Percentiles rank a stretch among this genome's conserved stretches.
phyloP scores from a whole-genome alignment of 2,329 filamentous ascomycete species.

The Botryotinia calthae region DNA sequence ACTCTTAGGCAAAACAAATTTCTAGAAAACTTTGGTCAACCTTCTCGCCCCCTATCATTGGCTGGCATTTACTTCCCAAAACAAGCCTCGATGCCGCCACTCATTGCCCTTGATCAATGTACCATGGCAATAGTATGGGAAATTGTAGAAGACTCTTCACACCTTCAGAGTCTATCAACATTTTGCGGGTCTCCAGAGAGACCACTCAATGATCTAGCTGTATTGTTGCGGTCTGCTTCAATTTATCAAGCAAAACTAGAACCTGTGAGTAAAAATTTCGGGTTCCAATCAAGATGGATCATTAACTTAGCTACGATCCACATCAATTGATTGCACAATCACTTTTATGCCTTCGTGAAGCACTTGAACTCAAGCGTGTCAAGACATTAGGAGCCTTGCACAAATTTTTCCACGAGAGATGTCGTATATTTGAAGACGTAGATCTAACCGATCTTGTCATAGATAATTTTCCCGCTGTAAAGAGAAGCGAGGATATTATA shows the following conservation, averaged over 20 bases:
- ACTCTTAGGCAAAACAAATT: too few relatives aligned
- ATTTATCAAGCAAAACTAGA: background rate
- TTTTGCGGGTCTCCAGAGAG: background rate
- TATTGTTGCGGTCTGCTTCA: background rate
- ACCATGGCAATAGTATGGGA: background rate
- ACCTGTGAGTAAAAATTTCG: background rate
- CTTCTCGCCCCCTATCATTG: background rate
- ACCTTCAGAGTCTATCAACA: background rate
- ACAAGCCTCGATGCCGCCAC: background rate
- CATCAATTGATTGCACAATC: background rate
- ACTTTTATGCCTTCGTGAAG: background rate
- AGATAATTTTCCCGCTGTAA: slow-evolving; percentile 98
- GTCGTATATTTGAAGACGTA: slow-evolving; percentile 63
- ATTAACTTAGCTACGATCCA: background rate
- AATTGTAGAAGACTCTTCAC: background rate
- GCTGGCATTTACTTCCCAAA: background rate
- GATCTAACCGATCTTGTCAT: slow-evolving; percentile 98
- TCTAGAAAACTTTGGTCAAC: background rate
- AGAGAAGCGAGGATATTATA: slow-evolving; percentile 93
- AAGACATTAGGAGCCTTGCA: background rate
- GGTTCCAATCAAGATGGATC: background rate
- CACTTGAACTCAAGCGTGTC: background rate
- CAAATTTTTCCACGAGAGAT: background rate
- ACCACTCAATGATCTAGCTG: background rate
- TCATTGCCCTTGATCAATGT: background rate